These are phyloP conservation scores for Phaeosphaeria sp. DNA, from an alignment of 2,329 filamentous ascomycete genomes.

Conservation along the genomic window DNA sequence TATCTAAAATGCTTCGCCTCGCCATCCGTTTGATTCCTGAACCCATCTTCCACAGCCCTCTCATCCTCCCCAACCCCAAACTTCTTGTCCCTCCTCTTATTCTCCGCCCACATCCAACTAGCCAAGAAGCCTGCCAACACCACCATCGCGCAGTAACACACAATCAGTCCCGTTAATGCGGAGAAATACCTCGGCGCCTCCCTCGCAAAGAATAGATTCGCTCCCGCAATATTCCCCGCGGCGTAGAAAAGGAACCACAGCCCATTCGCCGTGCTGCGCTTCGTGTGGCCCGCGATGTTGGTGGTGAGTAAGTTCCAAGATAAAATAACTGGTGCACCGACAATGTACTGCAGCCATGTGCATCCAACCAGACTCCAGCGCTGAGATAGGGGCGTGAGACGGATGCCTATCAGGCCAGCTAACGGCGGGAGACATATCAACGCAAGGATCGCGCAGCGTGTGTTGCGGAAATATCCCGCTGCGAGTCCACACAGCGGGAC, in stretches of 20 bases:
- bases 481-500: conserved; percentile 44
- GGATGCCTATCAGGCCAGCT: conserved; percentile 58
- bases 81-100: conserved; percentile 34
- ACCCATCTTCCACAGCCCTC: conserved; percentile 41
- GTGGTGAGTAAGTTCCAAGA: conserved; percentile 59
- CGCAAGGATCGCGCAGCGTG: conserved; percentile 40
- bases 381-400: conserved; percentile 54
- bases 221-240: conserved; percentile 57
- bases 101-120: conserved; percentile 43
- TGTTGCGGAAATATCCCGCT: conserved; percentile 38
- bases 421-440: conserved; percentile 56
- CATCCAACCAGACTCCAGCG: conserved; percentile 59
- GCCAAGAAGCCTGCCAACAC: conserved; percentile 36
- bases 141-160: conserved; percentile 54
- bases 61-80: conserved; percentile 39
- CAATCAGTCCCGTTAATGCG: conserved; percentile 52
- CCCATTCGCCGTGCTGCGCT: conserved; percentile 57
- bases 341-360: conserved; percentile 59
- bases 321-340: conserved; percentile 59
- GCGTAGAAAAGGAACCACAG: conserved; percentile 59
- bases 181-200: conserved; percentile 55
- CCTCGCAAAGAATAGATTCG: conserved; percentile 55
- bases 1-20: conserved; percentile 45
- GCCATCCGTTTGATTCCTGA: conserved; percentile 43
- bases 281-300: conserved; percentile 58